Evolutionary conservation across 768 basidiomycete species (phyloP), one percentile per base, ranked within the genome.

Genomic region (Boletus subparvulus): DNA sequence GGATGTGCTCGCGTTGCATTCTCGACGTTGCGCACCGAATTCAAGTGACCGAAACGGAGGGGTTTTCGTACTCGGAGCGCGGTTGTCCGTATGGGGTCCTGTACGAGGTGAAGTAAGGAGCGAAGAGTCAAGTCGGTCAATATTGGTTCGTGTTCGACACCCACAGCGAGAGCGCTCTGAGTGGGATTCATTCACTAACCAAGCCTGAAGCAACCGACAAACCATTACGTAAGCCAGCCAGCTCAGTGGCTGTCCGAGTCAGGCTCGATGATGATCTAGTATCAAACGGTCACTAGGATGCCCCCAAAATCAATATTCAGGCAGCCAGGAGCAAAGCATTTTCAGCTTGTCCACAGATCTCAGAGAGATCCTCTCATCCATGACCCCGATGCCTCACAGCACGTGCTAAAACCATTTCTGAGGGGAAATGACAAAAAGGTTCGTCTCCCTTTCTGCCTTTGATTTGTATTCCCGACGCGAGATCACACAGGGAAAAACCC

Each of bases 291-390:
- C 7, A n/a, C 35, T 61, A 69, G 56, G 63, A 92, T 92, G 90
- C 81, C 90, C 39, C 76, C 80, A 62, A 92, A 88, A 75, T 95
- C 94, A 14, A 82, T 94, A 61, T 99, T 92, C 77, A 86, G 93
- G 56, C 87, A 87, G 62, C 91, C 96, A 9, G 92, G 91, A 21
- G 86, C 89, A 53, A 86, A 87, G 66, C 95, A 98, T 69, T 98
- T 96, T 65, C 95, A 98, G 76, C 90, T 99, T 39, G 95, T 99
- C 21, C 94, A 98, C 70, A 83, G 97, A 57, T 98, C 95, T 9
- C 94, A 94, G 67, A 78, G 96, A 43, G 97, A 98, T 75, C 97
- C 97, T 3, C 83, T 96, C 47, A 93, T 94, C 61, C 88, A 98
- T 66, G 95, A 98, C 65, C 85, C 92, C 3, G 91, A 94, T 56